These are phyloP conservation scores for Haematococcus lacustris DNA, from an alignment of 139 green algal genomes.

Conservation along the genomic window DNA sequence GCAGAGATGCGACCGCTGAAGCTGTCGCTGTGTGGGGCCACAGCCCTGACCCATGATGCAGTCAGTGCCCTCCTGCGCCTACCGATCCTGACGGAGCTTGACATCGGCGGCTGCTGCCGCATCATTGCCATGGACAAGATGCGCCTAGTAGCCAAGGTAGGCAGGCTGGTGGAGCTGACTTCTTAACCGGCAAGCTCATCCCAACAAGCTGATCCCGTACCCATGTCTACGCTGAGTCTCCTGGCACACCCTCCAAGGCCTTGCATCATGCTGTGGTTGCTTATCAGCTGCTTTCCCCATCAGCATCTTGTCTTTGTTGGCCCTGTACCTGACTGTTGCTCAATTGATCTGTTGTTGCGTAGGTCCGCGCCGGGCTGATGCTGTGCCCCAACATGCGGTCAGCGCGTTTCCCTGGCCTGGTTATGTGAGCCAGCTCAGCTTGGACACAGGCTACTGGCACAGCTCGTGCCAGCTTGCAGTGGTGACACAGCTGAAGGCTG, in stretches of 20 bases:
- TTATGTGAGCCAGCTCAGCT: conserved; percentile 21
- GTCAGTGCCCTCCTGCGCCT: conserved; percentile 64
- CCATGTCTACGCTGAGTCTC: neutral
- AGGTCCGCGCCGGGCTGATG: conserved; percentile 33
- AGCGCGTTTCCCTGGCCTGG: conserved; percentile 28
- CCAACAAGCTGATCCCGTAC: neutral
- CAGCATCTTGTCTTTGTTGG: no score
- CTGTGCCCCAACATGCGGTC: conserved; percentile 26
- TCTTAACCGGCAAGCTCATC: neutral
- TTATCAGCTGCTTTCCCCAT: no score
- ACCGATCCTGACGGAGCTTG: conserved; percentile 58
- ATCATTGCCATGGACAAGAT: conserved; percentile 72
- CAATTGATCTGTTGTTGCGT: no score
- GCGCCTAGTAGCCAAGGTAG: conserved; percentile 63
- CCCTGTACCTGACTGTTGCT: no score
- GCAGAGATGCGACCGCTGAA: conserved; percentile 49
- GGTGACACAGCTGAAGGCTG: no score
- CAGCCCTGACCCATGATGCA: conserved; percentile 57
- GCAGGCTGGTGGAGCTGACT: conserved; percentile 19
- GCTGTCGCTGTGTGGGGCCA: conserved; percentile 61
- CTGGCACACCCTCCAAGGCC: conserved; percentile 8
- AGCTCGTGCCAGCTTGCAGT: no score
- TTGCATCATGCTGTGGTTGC: no score
- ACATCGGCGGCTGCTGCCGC: conserved; percentile 55
- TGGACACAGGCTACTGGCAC: no score